phyloP scores from a whole-genome alignment of 345 rosid species.

The Corymbia maculata region DNA sequence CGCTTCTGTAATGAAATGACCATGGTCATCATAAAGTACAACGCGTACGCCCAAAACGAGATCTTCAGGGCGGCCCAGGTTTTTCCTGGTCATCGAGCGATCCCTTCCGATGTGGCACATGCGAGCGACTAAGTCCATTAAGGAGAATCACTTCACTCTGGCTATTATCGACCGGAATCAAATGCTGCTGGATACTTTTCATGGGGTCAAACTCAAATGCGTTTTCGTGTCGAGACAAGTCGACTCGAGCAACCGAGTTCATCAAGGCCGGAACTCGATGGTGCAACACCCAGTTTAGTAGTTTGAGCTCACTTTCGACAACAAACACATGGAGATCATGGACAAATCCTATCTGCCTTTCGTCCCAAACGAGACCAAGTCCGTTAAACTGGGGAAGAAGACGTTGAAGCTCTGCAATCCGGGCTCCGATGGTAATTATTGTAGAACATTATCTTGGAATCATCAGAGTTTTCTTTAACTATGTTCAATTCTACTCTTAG shows the following conservation, averaged over 20 bases:
- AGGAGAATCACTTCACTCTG: conserved; percentile 31
- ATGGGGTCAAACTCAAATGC: conserved; percentile 45
- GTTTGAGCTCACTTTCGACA: conserved; percentile 46
- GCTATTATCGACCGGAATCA: conserved; percentile 34
- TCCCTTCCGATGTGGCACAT: conserved; percentile 27
- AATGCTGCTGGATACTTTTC: conserved; percentile 34
- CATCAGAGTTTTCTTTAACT: not conserved
- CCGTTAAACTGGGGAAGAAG: conserved; percentile 28
- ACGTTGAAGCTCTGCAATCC: conserved; percentile 43
- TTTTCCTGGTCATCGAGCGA: conserved; percentile 23
- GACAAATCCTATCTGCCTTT: conserved; percentile 39
- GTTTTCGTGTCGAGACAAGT: conserved; percentile 12
- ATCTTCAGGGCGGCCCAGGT: conserved; percentile 32
- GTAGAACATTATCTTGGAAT: not conserved
- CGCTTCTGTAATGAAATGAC: conserved; percentile 39
- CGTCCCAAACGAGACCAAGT: conserved; percentile 27
- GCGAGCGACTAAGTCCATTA: conserved; percentile 43
- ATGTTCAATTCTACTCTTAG: not conserved
- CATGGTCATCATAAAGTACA: conserved; percentile 26
- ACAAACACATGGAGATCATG: conserved; percentile 37
- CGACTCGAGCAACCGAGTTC: conserved; percentile 16
- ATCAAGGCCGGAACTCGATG: conserved; percentile 6
- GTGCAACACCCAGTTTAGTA: conserved; percentile 18
- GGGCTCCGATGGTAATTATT: not conserved
- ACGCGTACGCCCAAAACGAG: conserved; percentile 32